A percentile compares a stretch with the other conserved stretches of the same genome.
phyloP scores from a whole-genome alignment of 1,284 basidiomycete genomes.

The Bjerkandera adusta region DNA sequence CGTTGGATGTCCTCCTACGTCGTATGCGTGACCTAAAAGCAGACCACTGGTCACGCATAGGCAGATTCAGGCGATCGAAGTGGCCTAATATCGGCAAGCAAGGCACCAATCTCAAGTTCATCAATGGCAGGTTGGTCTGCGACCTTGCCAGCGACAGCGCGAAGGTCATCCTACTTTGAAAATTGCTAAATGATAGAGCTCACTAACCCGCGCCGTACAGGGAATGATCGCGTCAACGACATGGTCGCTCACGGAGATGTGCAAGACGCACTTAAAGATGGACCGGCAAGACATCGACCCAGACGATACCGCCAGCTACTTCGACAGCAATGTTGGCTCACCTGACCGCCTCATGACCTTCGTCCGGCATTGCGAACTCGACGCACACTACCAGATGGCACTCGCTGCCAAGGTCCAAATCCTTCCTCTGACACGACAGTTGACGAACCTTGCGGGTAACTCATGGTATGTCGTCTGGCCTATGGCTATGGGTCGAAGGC shows the following conservation, averaged over 20 bases:
- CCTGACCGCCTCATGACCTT: slow-evolving; percentile 86
- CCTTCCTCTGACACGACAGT: slow-evolving; percentile 85
- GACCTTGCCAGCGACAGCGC: slow-evolving; percentile 94
- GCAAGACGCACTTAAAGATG: slow-evolving; percentile 83
- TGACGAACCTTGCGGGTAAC: slow-evolving; percentile 98
- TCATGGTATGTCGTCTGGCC: slow-evolving; percentile 69
- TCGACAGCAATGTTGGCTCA: slow-evolving; percentile 80
- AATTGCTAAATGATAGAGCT: slow-evolving; percentile 2
- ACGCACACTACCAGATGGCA: slow-evolving; percentile 96
- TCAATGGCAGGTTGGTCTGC: slow-evolving; percentile 87
- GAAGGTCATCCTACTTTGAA: slow-evolving; percentile 62
- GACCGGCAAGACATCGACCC: slow-evolving; percentile 93
- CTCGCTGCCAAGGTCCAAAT: slow-evolving; percentile 90
- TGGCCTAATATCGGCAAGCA: slow-evolving; percentile 85
- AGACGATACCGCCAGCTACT: slow-evolving; percentile 90
- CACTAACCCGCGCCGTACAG: slow-evolving; percentile 38
- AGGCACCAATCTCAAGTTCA: slow-evolving; percentile 81
- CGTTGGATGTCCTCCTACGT: slow-evolving; percentile 88
- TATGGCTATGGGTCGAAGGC: background rate
- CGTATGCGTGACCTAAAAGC: slow-evolving; percentile 89
- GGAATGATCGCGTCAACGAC: slow-evolving; percentile 94
- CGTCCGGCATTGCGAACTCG: slow-evolving; percentile 89
- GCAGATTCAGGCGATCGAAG: slow-evolving; percentile 84
- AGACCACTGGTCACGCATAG: slow-evolving; percentile 93
- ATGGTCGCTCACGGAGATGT: slow-evolving; percentile 98